These are phyloP conservation scores for Saccharomycopsis guyanensis DNA, from an alignment of 805 yeast genomes.

Conservation along the genomic window DNA sequence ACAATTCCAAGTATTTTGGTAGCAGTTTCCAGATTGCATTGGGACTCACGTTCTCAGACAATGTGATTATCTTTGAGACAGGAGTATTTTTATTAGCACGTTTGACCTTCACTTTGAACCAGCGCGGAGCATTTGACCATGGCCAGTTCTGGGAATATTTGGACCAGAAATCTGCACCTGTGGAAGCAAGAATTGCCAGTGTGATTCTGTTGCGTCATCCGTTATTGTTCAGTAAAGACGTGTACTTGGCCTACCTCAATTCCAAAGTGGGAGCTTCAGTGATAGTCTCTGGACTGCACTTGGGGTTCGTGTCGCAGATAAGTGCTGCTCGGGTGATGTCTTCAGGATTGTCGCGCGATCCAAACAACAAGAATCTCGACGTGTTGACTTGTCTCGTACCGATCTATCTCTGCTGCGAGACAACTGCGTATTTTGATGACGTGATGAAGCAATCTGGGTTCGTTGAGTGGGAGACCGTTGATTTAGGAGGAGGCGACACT, in stretches of 20 bases:
- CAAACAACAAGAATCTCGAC: too few relatives aligned
- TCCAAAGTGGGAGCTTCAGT: not conserved
- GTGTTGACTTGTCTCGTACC: slow-evolving; percentile 5
- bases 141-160: not conserved
- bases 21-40: not conserved
- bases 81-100: not conserved
- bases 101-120: not conserved
- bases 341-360: not conserved
- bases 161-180: not conserved
- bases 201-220: not conserved
- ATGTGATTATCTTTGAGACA: slow-evolving; percentile 8
- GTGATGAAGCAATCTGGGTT: slow-evolving; percentile 6
- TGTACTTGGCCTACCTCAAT: not conserved
- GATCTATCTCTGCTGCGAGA: not conserved
- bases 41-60: slow-evolving; percentile 1
- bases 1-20: not conserved
- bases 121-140: slow-evolving; percentile 4
- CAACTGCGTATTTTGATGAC: not conserved
- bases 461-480: not conserved
- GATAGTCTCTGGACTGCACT: not conserved
- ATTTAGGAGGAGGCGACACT: slow-evolving; percentile 5
- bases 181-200: not conserved
- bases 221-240: not conserved
- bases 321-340: not conserved
- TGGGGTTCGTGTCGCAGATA: not conserved